Evolutionary conservation across 768 basidiomycete genomes (phyloP).

Genomic region (Trametes sanguinea): DNA sequence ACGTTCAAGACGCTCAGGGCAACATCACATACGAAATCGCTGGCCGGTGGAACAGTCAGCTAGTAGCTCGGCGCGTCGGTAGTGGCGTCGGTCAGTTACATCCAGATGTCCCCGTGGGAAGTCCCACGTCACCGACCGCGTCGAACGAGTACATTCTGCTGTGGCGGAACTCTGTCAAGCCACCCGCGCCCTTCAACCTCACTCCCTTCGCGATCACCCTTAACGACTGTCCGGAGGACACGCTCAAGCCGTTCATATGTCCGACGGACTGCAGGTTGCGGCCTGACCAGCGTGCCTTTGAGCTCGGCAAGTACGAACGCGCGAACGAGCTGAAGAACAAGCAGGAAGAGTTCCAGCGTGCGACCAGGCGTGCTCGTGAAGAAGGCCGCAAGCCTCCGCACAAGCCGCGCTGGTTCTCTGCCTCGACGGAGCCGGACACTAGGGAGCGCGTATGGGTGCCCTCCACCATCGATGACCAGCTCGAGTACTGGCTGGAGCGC

Average conservation of each 20-base stretch:
- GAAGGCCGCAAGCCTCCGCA: constrained; percentile 72
- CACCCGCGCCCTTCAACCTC: constrained; percentile 85
- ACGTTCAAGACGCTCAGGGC: constrained; percentile 68
- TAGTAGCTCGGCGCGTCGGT: constrained; percentile 79
- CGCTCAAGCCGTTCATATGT: constrained; percentile 69
- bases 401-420: constrained; percentile 83
- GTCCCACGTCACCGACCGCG: constrained; percentile 44
- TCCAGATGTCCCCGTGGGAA: constrained; percentile 66
- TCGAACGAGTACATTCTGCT: constrained; percentile 78
- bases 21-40: constrained; percentile 83
- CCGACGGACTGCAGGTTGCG: constrained; percentile 93
- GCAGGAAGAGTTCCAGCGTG: constrained; percentile 82
- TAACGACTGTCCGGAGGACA: constrained; percentile 80
- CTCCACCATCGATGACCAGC: constrained; percentile 44
- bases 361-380: constrained; percentile 73
- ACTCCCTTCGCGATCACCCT: constrained; percentile 93
- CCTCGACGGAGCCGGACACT: constrained; percentile 83
- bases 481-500: constrained; percentile 87
- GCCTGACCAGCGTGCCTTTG: constrained; percentile 94
- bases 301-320: constrained; percentile 80
- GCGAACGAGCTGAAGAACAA: constrained; percentile 77
- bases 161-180: constrained; percentile 92
- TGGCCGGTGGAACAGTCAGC: constrained; percentile 93
- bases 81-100: constrained; percentile 56
- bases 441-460: constrained; percentile 90